These are phyloP conservation scores for Carpinus viminea DNA, from an alignment of 306 rosid genomes.

Conservation along the genomic window DNA sequence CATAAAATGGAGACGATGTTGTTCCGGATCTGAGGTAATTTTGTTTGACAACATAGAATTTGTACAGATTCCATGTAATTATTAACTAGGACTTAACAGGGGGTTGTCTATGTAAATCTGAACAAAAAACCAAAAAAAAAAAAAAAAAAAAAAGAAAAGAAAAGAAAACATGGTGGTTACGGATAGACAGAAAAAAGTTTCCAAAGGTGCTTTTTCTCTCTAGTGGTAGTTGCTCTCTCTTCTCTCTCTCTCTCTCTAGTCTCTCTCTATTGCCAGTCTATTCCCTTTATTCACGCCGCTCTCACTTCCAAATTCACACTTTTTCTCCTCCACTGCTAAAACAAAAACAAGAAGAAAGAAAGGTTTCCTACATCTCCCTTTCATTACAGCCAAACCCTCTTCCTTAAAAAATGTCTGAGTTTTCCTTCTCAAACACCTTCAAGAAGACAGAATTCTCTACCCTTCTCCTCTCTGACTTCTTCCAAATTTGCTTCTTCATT, in stretches of 20 bases:
- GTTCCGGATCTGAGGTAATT: neutral
- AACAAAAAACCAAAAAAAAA: neutral
- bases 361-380: constrained; percentile 27
- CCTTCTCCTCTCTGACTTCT: constrained; percentile 42
- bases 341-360: constrained; percentile 29
- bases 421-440: constrained; percentile 47
- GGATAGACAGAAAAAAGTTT: constrained; percentile 46
- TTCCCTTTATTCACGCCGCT: constrained; percentile 92
- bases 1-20: no score
- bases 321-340: constrained; percentile 32
- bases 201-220: constrained; percentile 44
- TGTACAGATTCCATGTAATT: constrained; percentile 8
- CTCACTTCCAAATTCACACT: constrained; percentile 37
- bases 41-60: constrained; percentile 7
- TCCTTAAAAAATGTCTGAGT: constrained; percentile 47
- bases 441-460: constrained; percentile 43
- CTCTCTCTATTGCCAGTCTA: constrained; percentile 39
- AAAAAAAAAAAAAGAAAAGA: neutral
- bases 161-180: constrained; percentile 41
- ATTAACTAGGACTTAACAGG: neutral
- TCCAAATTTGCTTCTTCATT: constrained; percentile 52
- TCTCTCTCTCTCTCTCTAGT: constrained; percentile 23
- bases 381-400: neutral
- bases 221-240: constrained; percentile 27
- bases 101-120: constrained; percentile 17